Evolutionary conservation across 1,284 basidiomycete genomes (phyloP).

Genomic region (Butyriboletus regius): DNA sequence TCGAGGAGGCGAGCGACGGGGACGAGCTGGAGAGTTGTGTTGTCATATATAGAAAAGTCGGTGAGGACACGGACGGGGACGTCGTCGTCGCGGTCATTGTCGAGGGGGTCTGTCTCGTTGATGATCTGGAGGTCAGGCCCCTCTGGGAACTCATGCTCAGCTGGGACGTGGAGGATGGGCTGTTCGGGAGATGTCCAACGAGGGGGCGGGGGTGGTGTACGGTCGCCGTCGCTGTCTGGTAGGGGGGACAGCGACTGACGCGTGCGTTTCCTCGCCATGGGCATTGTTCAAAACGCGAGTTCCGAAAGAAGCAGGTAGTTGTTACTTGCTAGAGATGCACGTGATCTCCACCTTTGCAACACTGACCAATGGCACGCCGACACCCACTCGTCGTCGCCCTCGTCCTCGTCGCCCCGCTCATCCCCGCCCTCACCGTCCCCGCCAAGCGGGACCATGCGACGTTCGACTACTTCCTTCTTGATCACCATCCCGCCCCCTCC

Average conservation of each 20-base stretch:
- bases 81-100: slow-evolving; percentile 28
- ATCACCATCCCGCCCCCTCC: slow-evolving; percentile 51
- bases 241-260: slow-evolving; percentile 23
- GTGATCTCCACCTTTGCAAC: slow-evolving; percentile 16
- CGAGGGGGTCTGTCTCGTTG: slow-evolving; percentile 27
- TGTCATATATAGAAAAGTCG: slow-evolving; percentile 47
- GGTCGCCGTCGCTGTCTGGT: slow-evolving; percentile 17
- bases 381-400: slow-evolving; percentile 25
- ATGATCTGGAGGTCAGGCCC: slow-evolving; percentile 30
- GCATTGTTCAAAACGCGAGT: slow-evolving; percentile 12
- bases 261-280: slow-evolving; percentile 20
- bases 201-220: slow-evolving; percentile 3
- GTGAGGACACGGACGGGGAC: slow-evolving; percentile 49
- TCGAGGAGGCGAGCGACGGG: slow-evolving; percentile 34
- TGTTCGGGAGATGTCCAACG: not conserved
- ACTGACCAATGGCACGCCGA: slow-evolving; percentile 12
- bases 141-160: slow-evolving; percentile 28
- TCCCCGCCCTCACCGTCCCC: slow-evolving; percentile 29
- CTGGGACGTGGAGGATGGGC: slow-evolving; percentile 7
- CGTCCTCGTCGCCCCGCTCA: slow-evolving; percentile 33
- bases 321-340: slow-evolving; percentile 15
- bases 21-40: slow-evolving; percentile 33
- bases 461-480: slow-evolving; percentile 86
- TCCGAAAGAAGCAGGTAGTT: slow-evolving; percentile 6
- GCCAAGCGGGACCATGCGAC: slow-evolving; percentile 62